Evolutionary conservation across 2,329 filamentous ascomycete species (phyloP).

Genomic region (Claviceps africana): DNA sequence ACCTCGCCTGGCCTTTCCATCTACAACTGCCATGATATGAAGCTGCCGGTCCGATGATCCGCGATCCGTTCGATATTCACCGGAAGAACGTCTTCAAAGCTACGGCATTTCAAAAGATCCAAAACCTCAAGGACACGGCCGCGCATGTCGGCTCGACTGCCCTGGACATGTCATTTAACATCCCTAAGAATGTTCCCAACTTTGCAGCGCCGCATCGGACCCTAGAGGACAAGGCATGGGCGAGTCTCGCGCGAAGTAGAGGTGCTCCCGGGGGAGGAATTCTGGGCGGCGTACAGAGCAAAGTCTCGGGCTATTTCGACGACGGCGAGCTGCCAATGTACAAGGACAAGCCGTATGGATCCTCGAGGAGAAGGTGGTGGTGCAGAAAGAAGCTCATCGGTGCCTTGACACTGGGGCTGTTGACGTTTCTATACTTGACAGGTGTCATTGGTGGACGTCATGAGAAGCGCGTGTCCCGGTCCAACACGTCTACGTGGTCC

Average conservation of each 20-base stretch:
- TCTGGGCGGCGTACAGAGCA: slow-evolving; percentile 42
- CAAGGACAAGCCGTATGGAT: slow-evolving; percentile 91
- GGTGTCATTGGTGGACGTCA: slow-evolving; percentile 37
- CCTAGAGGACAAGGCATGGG: slow-evolving; percentile 54
- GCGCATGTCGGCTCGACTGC: slow-evolving; percentile 35
- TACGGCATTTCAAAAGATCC: slow-evolving; percentile 30
- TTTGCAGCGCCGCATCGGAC: slow-evolving; percentile 51
- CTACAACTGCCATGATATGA: slow-evolving; percentile 13
- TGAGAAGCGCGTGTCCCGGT: slow-evolving; percentile 22
- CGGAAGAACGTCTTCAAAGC: slow-evolving; percentile 32
- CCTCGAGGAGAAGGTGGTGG: slow-evolving; percentile 45
- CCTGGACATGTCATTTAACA: slow-evolving; percentile 48
- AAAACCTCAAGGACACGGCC: slow-evolving; percentile 31
- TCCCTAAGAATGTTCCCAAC: slow-evolving; percentile 56
- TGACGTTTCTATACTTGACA: slow-evolving; percentile 56
- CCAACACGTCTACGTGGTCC: slow-evolving; percentile 27
- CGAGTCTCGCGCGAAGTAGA: slow-evolving; percentile 25
- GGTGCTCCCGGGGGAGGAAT: slow-evolving; percentile 22
- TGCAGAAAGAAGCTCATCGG: slow-evolving; percentile 48
- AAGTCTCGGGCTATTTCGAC: slow-evolving; percentile 51
- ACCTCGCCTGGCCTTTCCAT: not conserved
- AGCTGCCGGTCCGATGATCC: slow-evolving; percentile 22
- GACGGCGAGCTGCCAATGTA: slow-evolving; percentile 67
- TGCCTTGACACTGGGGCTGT: slow-evolving; percentile 35
- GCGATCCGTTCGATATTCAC: slow-evolving; percentile 31